Evolutionary conservation across 306 rosid genomes (phyloP), one percentile per base, ranked within the genome.

Genomic region (Sicyos edulis): DNA sequence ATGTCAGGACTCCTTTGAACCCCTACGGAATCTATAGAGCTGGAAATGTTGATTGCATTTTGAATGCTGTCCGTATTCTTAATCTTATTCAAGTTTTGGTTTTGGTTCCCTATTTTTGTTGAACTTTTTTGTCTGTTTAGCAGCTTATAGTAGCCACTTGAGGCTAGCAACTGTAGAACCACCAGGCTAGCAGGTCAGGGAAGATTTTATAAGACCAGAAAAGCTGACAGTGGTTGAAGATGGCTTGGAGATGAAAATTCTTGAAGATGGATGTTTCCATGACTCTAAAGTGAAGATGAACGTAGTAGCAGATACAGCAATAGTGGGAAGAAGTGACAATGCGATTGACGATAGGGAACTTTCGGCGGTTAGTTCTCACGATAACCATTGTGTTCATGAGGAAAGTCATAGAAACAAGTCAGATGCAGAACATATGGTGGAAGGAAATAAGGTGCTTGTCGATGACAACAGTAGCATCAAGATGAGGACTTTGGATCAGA

Each of bases 361-460:
- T 54, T 47, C 42, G 29, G 75, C 19, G 19, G 60, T 53, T 52
- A 55, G 76, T 54, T 16, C 37, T 59, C 76, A 24, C 56, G 78
- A 56, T 34, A 49, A 68, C 72, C 74, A 16, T 37, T 57, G 77
- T 65, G 76, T 64, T 54, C 50, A 26, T 60, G 84, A 82, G 40
- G 74, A 67, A 13, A 70, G 45, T 69, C 62, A 45, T 26, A 75
- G 74, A 45, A 77, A 82, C 11, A 83, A 80, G 73, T 79, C 77
- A 22, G 81, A 61, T 10, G 68, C 49, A 61, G 68, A 81, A 75
- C 73, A 80, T 54, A 79, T 61, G 16, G 51, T 81, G 74, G 69
- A 78, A 79, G 91, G 85, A 68, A 56, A 77, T 64, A 83, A 77
- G 64, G 79, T 70, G 15, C 75, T 17, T 73, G 56, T 78, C 44